These are phyloP conservation scores for Clarireedia homoeocarpa DNA, from an alignment of 2,329 filamentous ascomycete species.

Conservation along the genomic window DNA sequence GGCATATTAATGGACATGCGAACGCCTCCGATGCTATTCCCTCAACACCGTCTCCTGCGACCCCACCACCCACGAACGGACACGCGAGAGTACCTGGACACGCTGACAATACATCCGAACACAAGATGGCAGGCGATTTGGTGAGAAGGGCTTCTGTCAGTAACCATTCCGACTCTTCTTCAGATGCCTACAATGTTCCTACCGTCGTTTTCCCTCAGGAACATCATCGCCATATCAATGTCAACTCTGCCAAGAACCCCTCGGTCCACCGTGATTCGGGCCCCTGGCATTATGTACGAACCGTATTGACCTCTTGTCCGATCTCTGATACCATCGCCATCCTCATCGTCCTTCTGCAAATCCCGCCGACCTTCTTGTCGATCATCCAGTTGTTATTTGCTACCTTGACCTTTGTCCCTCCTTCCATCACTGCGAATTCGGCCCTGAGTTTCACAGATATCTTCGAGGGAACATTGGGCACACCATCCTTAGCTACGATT, in stretches of 20 bases:
- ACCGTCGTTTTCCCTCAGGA: conserved; percentile 36
- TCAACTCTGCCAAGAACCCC: conserved; percentile 60
- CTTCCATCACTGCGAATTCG: conserved; percentile 67
- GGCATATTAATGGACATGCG: conserved; percentile 43
- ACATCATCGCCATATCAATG: conserved; percentile 58
- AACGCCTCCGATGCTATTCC: conserved; percentile 30
- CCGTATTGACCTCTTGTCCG: conserved; percentile 82
- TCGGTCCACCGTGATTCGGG: conserved; percentile 64
- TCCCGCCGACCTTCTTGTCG: conserved; percentile 80
- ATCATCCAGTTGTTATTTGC: conserved; percentile 89
- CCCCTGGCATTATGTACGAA: conserved; percentile 69
- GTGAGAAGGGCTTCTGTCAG: conserved; percentile 42
- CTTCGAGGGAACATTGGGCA: conserved; percentile 79
- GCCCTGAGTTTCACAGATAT: conserved; percentile 75
- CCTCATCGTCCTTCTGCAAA: conserved; percentile 87
- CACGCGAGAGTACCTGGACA: conserved; percentile 21
- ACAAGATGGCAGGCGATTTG: conserved; percentile 32
- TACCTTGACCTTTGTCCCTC: conserved; percentile 84
- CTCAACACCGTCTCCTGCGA: conserved; percentile 32
- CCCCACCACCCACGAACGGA: conserved; percentile 32
- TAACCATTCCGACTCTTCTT: conserved; percentile 46
- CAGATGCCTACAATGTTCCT: conserved; percentile 38
- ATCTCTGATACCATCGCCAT: conserved; percentile 94
- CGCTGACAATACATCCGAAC: conserved; percentile 20
- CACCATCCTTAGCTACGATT: conserved; percentile 78